Evolutionary conservation across 2,329 filamentous ascomycete genomes (phyloP), one percentile per base, ranked within the genome.

Genomic region (Verticillium nubilum): DNA sequence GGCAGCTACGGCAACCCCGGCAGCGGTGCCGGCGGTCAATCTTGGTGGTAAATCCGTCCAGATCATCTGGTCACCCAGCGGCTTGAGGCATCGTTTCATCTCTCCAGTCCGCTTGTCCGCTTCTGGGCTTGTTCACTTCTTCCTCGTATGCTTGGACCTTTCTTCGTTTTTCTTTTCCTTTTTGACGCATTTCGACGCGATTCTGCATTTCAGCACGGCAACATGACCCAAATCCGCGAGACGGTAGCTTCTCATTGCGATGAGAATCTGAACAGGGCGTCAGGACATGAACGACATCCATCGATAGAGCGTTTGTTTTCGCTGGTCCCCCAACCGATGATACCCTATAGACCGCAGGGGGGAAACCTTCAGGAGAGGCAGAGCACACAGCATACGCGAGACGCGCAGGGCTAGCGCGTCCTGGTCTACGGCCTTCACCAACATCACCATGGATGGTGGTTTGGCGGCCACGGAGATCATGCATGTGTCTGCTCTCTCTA

Each of bases 1-100:
- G 76, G 77, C 59, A 72, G 77, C 69, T 90, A 90, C 76, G 88
- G 88, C 74, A 88, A 90, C 77, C 87, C 88, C 67, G 42, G 42
- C 42, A 81, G 83, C 65, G 83, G 83, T 65, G 79, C 79, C 53
- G 84, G 84, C 61, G 84, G 84, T 70, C 85, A 86, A 63, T 87
- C 85, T 66, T 91, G 89, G 88, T 91, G 82, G 83, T 85, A 84
- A 79, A 74, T 61, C 65, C 62, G 59, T 26, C 23, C 15, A 25
- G 33, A 60, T 50, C 35, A 56, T 35, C 33, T 26, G 33, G 52
- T 58, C 53, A 33, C 19, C 12, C 52, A 53, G 60, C 60, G 50
- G 52, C 29, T 57, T 28, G 56, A 50, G 37, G 42, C 28, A 31
- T 35, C 28, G 56, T 58, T 33, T 58, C 25, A 42, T 25, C 56